A percentile compares a stretch with the other conserved stretches of the same genome.
Evolutionary conservation across 2,329 filamentous ascomycete species (phyloP).

Genomic region (Talaromyces sp.): DNA sequence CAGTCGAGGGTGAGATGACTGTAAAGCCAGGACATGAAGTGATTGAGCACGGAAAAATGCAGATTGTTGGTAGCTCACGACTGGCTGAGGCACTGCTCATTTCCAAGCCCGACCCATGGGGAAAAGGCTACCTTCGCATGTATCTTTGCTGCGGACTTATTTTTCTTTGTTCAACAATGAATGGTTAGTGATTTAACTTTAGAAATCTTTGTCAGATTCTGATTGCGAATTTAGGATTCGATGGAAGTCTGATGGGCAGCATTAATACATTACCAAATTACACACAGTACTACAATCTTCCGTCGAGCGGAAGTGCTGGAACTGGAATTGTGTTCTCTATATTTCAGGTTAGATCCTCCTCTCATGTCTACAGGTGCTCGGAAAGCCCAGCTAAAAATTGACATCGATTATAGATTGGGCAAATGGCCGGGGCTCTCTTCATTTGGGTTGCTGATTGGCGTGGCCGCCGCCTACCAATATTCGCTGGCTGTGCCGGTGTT

Average conservation of each 20-base stretch:
- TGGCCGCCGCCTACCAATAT: slow-evolving; percentile 38
- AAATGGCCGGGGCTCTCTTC: slow-evolving; percentile 28
- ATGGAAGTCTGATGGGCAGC: slow-evolving; percentile 38
- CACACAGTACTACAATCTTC: too few relatives aligned
- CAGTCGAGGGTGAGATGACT: too few relatives aligned
- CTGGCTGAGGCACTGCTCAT: too few relatives aligned
- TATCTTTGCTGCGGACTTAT: too few relatives aligned
- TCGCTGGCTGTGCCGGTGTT: slow-evolving; percentile 29
- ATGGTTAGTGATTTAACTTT: not conserved
- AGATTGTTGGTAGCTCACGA: too few relatives aligned
- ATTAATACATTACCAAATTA: slow-evolving; percentile 1
- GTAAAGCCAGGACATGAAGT: too few relatives aligned
- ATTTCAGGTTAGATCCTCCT: too few relatives aligned
- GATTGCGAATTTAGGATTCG: not conserved
- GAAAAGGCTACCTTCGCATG: too few relatives aligned
- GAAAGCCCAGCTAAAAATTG: slow-evolving; percentile 40
- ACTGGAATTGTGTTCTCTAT: too few relatives aligned
- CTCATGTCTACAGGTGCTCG: not conserved
- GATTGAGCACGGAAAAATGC: too few relatives aligned
- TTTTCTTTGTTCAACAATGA: not conserved
- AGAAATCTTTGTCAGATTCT: not conserved
- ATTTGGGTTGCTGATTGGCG: slow-evolving; percentile 46
- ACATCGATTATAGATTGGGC: slow-evolving; percentile 25
- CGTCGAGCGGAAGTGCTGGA: too few relatives aligned
- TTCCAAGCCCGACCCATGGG: too few relatives aligned